phyloP scores from a whole-genome alignment of 2,329 filamentous ascomycete genomes.

The Coniella vitis region DNA sequence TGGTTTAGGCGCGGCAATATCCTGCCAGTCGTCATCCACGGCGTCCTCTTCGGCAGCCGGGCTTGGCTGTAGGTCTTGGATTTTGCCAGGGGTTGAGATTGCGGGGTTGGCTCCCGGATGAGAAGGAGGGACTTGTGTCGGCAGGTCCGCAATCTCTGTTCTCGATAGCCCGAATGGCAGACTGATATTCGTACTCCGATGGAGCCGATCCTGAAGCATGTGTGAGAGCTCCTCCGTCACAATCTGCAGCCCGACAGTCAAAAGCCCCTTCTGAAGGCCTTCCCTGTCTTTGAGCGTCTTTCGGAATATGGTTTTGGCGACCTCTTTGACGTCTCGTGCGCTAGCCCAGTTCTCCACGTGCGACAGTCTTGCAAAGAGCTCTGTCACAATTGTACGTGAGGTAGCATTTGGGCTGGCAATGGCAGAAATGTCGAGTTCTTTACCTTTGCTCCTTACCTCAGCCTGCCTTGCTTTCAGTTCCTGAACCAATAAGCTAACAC shows the following conservation, averaged over 20 bases:
- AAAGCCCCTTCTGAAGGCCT: conserved; percentile 8
- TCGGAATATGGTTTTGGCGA: conserved; percentile 45
- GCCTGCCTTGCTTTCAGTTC: conserved; percentile 24
- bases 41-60: not conserved
- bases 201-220: conserved; percentile 20
- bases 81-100: not conserved
- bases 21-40: not conserved
- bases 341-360: conserved; percentile 51
- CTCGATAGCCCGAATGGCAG: not conserved
- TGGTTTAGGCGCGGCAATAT: not conserved
- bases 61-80: not conserved
- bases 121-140: not conserved
- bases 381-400: conserved; percentile 22
- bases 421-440: conserved; percentile 20
- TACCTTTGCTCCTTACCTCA: not conserved
- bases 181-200: conserved; percentile 8
- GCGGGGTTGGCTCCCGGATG: not conserved
- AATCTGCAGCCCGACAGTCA: conserved; percentile 13
- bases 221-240: conserved; percentile 15
- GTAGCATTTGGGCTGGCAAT: conserved; percentile 22
- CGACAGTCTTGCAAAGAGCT: conserved; percentile 34
- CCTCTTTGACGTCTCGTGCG: conserved; percentile 52
- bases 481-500: conserved; percentile 35
- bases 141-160: not conserved
- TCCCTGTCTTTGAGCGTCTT: conserved; percentile 27